These are phyloP conservation scores for Lentinula aciculospora DNA, from an alignment of 768 basidiomycete genomes.

Conservation along the genomic window DNA sequence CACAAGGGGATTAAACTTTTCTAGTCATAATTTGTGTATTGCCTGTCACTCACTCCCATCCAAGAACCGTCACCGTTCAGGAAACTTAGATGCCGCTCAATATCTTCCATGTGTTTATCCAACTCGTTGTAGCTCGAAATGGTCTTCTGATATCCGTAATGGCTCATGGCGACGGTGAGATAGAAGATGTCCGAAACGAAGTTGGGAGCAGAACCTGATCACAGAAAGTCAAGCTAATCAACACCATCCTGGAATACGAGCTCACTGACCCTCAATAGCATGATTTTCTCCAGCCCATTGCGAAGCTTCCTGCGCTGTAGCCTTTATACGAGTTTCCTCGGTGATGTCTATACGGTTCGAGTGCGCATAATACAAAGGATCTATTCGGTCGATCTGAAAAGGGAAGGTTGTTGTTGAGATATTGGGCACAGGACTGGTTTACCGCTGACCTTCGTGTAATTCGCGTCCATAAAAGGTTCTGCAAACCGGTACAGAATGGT, in stretches of 20 bases:
- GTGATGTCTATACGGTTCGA: conserved; percentile 68
- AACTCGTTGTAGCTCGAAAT: conserved; percentile 73
- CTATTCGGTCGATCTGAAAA: conserved; percentile 83
- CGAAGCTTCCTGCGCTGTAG: conserved; percentile 81
- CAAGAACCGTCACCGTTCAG: conserved; percentile 74
- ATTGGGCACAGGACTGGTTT: neutral
- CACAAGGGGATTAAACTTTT: neutral
- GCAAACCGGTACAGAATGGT: conserved; percentile 79
- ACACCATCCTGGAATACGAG: neutral
- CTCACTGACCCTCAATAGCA: conserved; percentile 33
- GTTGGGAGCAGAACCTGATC: conserved; percentile 62
- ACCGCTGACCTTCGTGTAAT: conserved; percentile 68
- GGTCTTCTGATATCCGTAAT: conserved; percentile 82
- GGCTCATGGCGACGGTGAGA: conserved; percentile 79
- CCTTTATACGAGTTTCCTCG: conserved; percentile 93
- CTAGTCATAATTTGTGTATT: neutral
- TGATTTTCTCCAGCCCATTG: conserved; percentile 58
- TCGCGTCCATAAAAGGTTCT: conserved; percentile 92
- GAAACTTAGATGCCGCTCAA: conserved; percentile 71
- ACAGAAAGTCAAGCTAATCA: neutral
- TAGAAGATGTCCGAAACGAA: conserved; percentile 97
- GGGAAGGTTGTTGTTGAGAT: neutral
- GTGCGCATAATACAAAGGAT: conserved; percentile 72
- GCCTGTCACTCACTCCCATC: conserved; percentile 58
- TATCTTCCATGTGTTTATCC: conserved; percentile 68